Evolutionary conservation across 1,139 yeast genomes (phyloP), one percentile per base, ranked within the genome.

Genomic region (Candida pseudoviswanathii): DNA sequence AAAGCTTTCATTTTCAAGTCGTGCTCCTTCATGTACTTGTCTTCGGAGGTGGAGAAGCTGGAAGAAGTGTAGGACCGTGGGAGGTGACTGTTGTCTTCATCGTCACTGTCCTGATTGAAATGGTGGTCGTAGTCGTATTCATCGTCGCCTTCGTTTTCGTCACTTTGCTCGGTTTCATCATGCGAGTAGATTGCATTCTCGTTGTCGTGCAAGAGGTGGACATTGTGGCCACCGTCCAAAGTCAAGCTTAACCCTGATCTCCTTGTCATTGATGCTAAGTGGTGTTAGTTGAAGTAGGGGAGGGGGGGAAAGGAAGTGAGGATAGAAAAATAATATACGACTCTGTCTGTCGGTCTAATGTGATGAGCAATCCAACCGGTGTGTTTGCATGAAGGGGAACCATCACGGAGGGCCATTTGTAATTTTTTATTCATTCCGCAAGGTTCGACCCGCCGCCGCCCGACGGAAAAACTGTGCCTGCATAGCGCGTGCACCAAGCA

Each of bases 1-100:
- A 87, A 73, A 0, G 94, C 89, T 55, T 79, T 76, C 48, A 83
- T 65, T 60, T 86, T 87, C 56, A 90, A 85, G 56, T 86, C 91
- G 53, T 86, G 84, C 51, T 85, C 90, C 62, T 80, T 81, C 59
- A 85, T 73, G 59, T 77, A 75, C 59, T 76, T 77, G 58, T 88
- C 95, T 59, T 89, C 92, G 2, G 84, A 80, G 50, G 85, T 77
- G 1, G 92, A 82, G 60, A 73, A 85, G 61, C 82, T 85, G 1
- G 86, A 75, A n/a, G 81, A 73, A 47, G 64, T 70, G 55, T 60
- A 63, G 1, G 77, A 67, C 45, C 62, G 63, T 22, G 75, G 59
- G 32, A 70, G 56, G 26, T 54, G 50, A 9, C 64, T 68, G 34
- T 70, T 76, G 37, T 63, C 70, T 43, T 70, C 74, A 45, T 62